Conservation (phyloP, 2,329 filamentous ascomycete species). For the Lasiodiplodia citricola region DNA sequence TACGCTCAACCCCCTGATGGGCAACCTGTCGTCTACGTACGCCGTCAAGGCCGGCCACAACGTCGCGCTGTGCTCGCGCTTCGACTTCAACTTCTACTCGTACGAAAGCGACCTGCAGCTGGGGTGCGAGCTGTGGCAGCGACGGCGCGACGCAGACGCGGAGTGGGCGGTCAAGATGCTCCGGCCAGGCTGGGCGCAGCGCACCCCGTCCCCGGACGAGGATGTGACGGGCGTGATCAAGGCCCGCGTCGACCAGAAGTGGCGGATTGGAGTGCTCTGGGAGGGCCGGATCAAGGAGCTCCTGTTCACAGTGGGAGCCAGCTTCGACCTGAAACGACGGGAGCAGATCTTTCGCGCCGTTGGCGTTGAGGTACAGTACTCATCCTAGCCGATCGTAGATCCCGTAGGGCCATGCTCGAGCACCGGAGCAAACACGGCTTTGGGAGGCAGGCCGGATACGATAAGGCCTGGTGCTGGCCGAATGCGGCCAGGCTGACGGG, state of each 20-base stretch:
- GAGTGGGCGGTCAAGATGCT: constrained; percentile 21
- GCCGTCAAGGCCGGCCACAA: constrained; percentile 84
- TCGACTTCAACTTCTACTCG: constrained; percentile 98
- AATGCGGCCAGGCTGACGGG: constrained; percentile 4
- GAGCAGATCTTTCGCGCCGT: constrained; percentile 79
- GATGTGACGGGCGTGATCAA: constrained; percentile 88
- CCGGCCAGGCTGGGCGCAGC: constrained; percentile 40
- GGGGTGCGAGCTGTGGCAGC: constrained; percentile 91
- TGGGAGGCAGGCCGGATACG: constrained; percentile 24
- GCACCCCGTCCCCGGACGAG: constrained; percentile 57
- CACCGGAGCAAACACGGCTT: constrained; percentile 27
- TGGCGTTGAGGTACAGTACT: constrained; percentile 82
- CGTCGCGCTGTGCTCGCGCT: constrained; percentile 84
- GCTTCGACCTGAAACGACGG: constrained; percentile 76
- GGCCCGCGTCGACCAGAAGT: constrained; percentile 84
- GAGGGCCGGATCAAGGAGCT: constrained; percentile 92
- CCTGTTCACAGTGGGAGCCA: constrained; percentile 87
- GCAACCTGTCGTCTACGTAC: constrained; percentile 89
- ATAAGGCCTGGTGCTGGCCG: constrained; percentile 15
- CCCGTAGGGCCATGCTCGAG: constrained; percentile 25
- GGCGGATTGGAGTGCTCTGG: constrained; percentile 86
- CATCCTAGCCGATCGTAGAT: constrained; percentile 62
- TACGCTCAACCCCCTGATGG: constrained; percentile 93
- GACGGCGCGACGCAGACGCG: constrained; percentile 35
- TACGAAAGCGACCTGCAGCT: constrained; percentile 95